Conservation (phyloP, 1,284 basidiomycete genomes). For the Leccinum pallidistipes region DNA sequence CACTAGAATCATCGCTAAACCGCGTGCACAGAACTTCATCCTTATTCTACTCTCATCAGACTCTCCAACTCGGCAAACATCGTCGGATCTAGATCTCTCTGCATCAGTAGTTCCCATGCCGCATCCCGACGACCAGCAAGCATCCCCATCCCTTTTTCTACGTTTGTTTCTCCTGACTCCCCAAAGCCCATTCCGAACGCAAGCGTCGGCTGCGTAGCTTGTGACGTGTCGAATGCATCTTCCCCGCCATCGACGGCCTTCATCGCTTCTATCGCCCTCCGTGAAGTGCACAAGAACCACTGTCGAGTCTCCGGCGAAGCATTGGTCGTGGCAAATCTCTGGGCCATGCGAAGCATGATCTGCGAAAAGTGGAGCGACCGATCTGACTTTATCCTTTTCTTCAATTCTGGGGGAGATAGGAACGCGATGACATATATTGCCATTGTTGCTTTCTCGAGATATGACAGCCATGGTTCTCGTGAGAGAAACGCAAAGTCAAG, state of each 20-base stretch:
- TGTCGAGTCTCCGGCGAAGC: constrained; percentile 48
- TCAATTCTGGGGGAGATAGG: constrained; percentile 73
- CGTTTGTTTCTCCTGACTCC: constrained; percentile 64
- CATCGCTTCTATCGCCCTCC: constrained; percentile 81
- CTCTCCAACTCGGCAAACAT: constrained; percentile 78
- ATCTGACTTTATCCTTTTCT: constrained; percentile 65
- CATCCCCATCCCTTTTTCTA: constrained; percentile 72
- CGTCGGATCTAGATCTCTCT: constrained; percentile 64
- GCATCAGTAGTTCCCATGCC: constrained; percentile 66
- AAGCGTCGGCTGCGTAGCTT: constrained; percentile 54
- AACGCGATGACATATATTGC: constrained; percentile 87
- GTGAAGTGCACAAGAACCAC: constrained; percentile 63
- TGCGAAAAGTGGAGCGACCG: constrained; percentile 57
- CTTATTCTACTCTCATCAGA: constrained; percentile 62
- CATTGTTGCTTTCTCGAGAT: constrained; percentile 79
- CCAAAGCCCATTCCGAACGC: constrained; percentile 77
- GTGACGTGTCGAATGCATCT: constrained; percentile 70
- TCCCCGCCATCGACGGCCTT: constrained; percentile 81
- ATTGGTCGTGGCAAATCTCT: constrained; percentile 51
- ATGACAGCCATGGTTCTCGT: constrained; percentile 72
- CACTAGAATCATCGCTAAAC: constrained; percentile 8
- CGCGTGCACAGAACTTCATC: not conserved
- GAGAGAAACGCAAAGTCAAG: constrained; percentile 73
- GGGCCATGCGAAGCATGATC: constrained; percentile 65
- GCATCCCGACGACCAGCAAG: constrained; percentile 72